A percentile compares a stretch with the other conserved stretches of the same genome.
Evolutionary conservation across 305 asterid species (phyloP).

Genomic region (Solanum hybrid): DNA sequence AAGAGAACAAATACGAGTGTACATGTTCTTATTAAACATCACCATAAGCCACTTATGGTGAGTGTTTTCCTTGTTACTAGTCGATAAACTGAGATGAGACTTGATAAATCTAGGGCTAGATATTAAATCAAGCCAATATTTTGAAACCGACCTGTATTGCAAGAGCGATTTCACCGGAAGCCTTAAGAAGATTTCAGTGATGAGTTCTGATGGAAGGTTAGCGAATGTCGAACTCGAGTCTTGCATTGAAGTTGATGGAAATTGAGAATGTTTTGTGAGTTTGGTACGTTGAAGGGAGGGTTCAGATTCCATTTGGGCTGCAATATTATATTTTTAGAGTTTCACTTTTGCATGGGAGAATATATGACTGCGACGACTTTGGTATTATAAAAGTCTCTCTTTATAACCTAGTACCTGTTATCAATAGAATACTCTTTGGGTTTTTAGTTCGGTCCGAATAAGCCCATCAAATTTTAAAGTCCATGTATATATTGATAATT

Average conservation of each 20-base stretch:
- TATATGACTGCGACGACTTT: neutral
- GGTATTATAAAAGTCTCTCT: too few species aligned
- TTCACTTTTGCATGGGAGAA: neutral
- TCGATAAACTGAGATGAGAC: neutral
- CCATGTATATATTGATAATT: too few species aligned
- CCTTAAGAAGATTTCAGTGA: conserved; percentile 25
- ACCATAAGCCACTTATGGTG: neutral
- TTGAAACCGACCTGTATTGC: conserved; percentile 29
- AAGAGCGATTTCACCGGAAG: conserved; percentile 17
- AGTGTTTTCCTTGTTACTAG: neutral
- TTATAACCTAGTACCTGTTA: too few species aligned
- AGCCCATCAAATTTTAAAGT: too few species aligned
- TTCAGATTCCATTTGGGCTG: neutral
- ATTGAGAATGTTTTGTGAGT: neutral
- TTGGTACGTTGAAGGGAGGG: neutral
- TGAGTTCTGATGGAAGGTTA: conserved; percentile 25
- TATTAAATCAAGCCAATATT: conserved; percentile 30
- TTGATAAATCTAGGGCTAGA: conserved; percentile 18
- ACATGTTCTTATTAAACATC: neutral
- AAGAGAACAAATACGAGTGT: neutral
- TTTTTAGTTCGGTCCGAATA: too few species aligned
- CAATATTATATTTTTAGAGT: neutral
- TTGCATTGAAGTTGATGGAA: neutral
- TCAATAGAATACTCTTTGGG: too few species aligned
- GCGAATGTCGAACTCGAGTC: neutral